Conservation (phyloP, 148 eudicot genomes). For the Camellia granthamiana region DNA sequence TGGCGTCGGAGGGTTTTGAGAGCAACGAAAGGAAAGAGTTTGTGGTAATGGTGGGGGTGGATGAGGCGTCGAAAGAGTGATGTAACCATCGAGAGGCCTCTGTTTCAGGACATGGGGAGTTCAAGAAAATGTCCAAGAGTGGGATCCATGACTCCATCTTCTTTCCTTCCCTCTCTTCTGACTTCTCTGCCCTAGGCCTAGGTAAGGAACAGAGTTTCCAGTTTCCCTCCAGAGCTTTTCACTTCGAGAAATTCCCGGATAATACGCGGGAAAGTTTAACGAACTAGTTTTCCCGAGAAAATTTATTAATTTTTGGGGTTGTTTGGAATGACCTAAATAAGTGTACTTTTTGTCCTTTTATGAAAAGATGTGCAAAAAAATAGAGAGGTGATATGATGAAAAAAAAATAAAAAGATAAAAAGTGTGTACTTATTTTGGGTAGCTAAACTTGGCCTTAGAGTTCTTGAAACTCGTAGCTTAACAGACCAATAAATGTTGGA, state of each 20-base stretch:
- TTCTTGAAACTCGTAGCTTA: too few relatives aligned
- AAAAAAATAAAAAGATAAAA: too few relatives aligned
- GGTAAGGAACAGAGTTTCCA: neutral
- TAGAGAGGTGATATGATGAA: too few relatives aligned
- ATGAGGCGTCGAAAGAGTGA: slow-evolving; percentile 34
- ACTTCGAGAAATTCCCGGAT: neutral
- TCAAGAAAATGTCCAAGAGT: slow-evolving; percentile 41
- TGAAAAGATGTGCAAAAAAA: too few relatives aligned
- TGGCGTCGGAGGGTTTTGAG: slow-evolving; percentile 22
- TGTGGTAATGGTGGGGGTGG: slow-evolving; percentile 29
- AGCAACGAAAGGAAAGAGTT: slow-evolving; percentile 47
- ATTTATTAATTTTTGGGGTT: neutral
- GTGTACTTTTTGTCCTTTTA: too few relatives aligned
- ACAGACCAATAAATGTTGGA: too few relatives aligned
- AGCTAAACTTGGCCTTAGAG: too few relatives aligned
- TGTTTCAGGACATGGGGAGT: slow-evolving; percentile 46
- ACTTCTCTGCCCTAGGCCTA: neutral
- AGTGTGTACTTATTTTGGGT: too few relatives aligned
- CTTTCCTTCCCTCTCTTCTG: neutral
- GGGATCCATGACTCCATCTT: slow-evolving; percentile 51
- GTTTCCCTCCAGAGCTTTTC: neutral
- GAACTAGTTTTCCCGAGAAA: neutral
- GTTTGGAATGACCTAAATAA: too few relatives aligned
- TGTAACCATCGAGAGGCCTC: slow-evolving; percentile 50
- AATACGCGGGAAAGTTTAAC: slow-evolving; percentile 4